Evolutionary conservation across 2,329 filamentous ascomycete species (phyloP).

Genomic region (Talaromyces islandicus): DNA sequence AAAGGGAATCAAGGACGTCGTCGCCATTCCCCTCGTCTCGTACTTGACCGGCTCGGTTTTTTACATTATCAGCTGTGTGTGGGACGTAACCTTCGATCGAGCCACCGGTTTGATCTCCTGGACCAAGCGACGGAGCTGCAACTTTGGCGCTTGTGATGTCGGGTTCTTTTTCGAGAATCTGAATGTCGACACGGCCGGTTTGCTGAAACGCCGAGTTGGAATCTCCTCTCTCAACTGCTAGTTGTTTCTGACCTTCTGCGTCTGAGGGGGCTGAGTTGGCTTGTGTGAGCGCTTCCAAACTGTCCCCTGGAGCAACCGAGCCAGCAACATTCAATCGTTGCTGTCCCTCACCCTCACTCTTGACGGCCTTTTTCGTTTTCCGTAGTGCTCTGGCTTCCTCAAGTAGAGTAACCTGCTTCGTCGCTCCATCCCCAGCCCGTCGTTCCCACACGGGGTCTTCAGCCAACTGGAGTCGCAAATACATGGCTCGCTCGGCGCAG

Average conservation of each 20-base stretch:
- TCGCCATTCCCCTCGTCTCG: slow-evolving; percentile 49
- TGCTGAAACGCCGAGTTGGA: slow-evolving; percentile 17
- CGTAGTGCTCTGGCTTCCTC: slow-evolving; percentile 51
- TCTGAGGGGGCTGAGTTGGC: slow-evolving; percentile 18
- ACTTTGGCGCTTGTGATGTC: slow-evolving; percentile 9
- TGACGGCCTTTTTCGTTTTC: slow-evolving; percentile 15
- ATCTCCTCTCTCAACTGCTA: slow-evolving; percentile 32
- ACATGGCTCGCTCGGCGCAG: slow-evolving; percentile 75
- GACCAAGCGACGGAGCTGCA: slow-evolving; percentile 25
- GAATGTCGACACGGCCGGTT: slow-evolving; percentile 25
- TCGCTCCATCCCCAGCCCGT: slow-evolving; percentile 43
- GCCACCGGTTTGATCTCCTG: slow-evolving; percentile 30
- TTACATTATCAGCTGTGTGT: slow-evolving; percentile 9
- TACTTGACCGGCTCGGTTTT: not conserved
- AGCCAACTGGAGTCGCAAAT: slow-evolving; percentile 80
- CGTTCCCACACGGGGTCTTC: slow-evolving; percentile 83
- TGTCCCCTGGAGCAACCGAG: slow-evolving; percentile 9
- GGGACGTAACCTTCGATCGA: slow-evolving; percentile 39
- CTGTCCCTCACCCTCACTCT: slow-evolving; percentile 9
- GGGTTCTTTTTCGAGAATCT: slow-evolving; percentile 26
- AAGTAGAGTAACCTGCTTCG: slow-evolving; percentile 55
- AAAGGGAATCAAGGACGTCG: slow-evolving; percentile 24
- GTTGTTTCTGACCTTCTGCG: slow-evolving; percentile 18
- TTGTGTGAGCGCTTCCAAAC: slow-evolving; percentile 20
- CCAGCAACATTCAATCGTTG: slow-evolving; percentile 14